Evolutionary conservation across 257 asterid genomes (phyloP).

Genomic region (Solanum lignicaule): DNA sequence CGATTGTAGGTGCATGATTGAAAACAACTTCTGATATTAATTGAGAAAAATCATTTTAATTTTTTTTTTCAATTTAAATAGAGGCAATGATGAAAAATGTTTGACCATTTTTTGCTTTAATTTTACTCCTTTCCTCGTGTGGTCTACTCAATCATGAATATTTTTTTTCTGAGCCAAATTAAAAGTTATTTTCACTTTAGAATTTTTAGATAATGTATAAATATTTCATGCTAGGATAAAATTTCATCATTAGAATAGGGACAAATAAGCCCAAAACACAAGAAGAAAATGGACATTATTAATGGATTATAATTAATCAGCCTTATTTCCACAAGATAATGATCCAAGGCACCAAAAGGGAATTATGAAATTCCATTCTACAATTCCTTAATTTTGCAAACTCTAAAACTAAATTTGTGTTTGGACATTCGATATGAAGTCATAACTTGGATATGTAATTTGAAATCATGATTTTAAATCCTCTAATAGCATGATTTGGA

Average conservation of each 20-base stretch:
- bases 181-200: neutral
- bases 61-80: neutral
- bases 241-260: neutral
- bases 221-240: neutral
- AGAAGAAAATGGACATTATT: neutral
- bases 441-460: neutral
- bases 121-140: slow-evolving; percentile 7
- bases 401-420: neutral
- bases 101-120: slow-evolving; percentile 7
- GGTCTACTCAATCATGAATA: neutral
- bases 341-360: neutral
- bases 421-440: neutral
- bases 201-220: neutral
- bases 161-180: neutral
- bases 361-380: neutral
- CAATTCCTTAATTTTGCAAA: neutral
- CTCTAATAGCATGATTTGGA: neutral
- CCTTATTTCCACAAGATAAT: neutral
- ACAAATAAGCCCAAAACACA: slow-evolving; percentile 1
- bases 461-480: no score
- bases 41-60: neutral
- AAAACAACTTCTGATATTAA: neutral
- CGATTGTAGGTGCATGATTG: slow-evolving; percentile 6
- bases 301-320: neutral
- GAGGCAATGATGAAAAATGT: neutral